A percentile compares a stretch with the other conserved stretches of the same genome.
These are phyloP conservation scores for Metarhizium album DNA, from an alignment of 2,329 filamentous ascomycete species.

Conservation along the genomic window DNA sequence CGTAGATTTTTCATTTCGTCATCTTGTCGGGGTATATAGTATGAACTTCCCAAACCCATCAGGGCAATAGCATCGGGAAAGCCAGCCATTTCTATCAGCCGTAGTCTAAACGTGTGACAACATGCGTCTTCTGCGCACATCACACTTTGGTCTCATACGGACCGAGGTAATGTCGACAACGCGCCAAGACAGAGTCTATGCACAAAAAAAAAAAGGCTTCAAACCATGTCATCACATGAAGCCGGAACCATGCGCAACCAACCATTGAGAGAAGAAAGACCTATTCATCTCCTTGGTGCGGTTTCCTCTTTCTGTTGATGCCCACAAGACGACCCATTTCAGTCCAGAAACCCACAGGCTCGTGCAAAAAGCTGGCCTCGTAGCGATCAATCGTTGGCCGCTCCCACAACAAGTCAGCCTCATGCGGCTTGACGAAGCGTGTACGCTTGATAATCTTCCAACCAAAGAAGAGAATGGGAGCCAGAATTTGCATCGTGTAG, in stretches of 20 bases:
- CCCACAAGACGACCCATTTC: constrained; percentile 39
- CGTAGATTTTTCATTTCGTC: not conserved
- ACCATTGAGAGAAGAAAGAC: not conserved
- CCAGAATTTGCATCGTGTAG: constrained; percentile 47
- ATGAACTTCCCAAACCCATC: not conserved
- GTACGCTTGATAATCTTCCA: constrained; percentile 58
- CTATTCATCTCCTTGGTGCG: constrained; percentile 7
- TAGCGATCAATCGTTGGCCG: constrained; percentile 48
- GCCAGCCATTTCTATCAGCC: not conserved
- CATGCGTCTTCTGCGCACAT: not conserved
- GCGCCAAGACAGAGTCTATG: not conserved
- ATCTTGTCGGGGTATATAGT: constrained; percentile 4
- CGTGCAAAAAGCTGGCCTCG: constrained; percentile 37
- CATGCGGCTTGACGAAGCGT: constrained; percentile 37
- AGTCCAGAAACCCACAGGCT: constrained; percentile 43
- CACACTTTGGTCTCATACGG: not conserved
- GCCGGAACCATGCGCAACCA: not conserved
- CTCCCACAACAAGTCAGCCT: constrained; percentile 52
- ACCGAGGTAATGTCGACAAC: not conserved
- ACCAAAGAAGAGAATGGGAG: constrained; percentile 40
- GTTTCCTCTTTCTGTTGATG: constrained; percentile 19
- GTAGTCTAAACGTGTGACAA: constrained; percentile 2
- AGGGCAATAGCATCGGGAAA: not conserved
- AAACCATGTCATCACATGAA: not conserved
- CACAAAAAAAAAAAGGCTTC: not conserved